Percentiles rank a stretch among this genome's conserved stretches.
Evolutionary conservation across 495 filamentous ascomycete species (phyloP).

Genomic region (Sabuloglossum arenarium): DNA sequence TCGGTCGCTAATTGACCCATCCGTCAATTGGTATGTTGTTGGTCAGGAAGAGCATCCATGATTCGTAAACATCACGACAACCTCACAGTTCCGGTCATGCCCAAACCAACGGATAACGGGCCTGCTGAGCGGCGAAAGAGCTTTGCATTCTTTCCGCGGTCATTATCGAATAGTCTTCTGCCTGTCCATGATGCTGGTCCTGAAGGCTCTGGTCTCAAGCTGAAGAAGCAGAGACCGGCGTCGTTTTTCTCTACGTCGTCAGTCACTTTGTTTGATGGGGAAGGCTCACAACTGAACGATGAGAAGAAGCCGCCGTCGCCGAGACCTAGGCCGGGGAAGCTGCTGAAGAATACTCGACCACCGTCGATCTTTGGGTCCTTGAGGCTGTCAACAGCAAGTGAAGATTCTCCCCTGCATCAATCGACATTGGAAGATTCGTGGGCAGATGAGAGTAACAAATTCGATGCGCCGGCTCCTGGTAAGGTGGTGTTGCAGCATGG

Average conservation of each 20-base stretch:
- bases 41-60: neutral
- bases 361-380: slow-evolving; percentile 37
- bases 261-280: neutral
- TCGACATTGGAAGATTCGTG: slow-evolving; percentile 17
- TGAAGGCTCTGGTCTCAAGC: neutral
- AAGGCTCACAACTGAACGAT: neutral
- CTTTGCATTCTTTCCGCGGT: slow-evolving; percentile 4
- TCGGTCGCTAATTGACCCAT: neutral
- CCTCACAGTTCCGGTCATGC: neutral
- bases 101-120: neutral
- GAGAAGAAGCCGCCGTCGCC: slow-evolving; percentile 13
- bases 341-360: slow-evolving; percentile 25
- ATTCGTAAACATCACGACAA: neutral
- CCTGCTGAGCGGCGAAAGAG: slow-evolving; percentile 1
- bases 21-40: neutral
- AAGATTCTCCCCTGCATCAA: slow-evolving; percentile 22
- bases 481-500: slow-evolving; percentile 43
- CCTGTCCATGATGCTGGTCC: slow-evolving; percentile 1
- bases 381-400: slow-evolving; percentile 27
- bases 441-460: slow-evolving; percentile 13
- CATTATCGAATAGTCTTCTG: slow-evolving; percentile 1
- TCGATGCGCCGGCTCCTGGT: slow-evolving; percentile 17
- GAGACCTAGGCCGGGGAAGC: slow-evolving; percentile 22
- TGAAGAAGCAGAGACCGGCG: slow-evolving; percentile 4
- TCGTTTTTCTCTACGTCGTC: slow-evolving; percentile 3